Evolutionary conservation across 2,329 filamentous ascomycete species (phyloP), one percentile per base, ranked within the genome.

Genomic region (Metarhizium guizhouense): DNA sequence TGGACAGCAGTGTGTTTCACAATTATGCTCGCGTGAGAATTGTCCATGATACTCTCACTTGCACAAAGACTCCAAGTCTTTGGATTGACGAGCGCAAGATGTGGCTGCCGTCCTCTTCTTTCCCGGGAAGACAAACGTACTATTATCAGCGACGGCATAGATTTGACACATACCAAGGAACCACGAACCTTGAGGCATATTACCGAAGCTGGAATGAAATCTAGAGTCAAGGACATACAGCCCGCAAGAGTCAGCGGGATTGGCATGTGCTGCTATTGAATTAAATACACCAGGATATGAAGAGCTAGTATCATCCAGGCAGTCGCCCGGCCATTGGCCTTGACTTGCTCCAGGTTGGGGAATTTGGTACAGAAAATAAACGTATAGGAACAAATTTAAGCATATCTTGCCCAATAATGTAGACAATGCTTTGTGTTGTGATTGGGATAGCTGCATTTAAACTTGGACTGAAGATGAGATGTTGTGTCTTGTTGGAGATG

Each of bases 311-410:
- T 45, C 29, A 50, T 25, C 48, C 32, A 29, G 20, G 20, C n/a
- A 43, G 20, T 10, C 49, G 34, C 40, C 16, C 34, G 3, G 43
- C 11, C 34, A 43, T 56, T 47, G 47, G 42, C 34, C 54, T 47
- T 30, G 11, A 10, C 34, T 47, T 34, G 43, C 36, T 14, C 25
- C 5, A n/a, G 11, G 45, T 25, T 53, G 47, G 29, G 29, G 42
- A 45, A 45, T 56, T 56, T 51, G 54, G 29, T 56, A 56, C 36
- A 42, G 45, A 48, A 55, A 53, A 47, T 29, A 53, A 38, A 53
- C 36, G 10, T 50, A 13, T 36, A 50, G 25, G 51, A 30, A 45
- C 32, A 40, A 56, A 53, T 36, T 13, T 25, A 50, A 53, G 51
- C 47, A 38, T 42, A 53, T 50, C 30, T 16, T 43, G 7, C 51